Conservation (phyloP, 2,329 filamentous ascomycete genomes). For the Cadophora sp. region DNA sequence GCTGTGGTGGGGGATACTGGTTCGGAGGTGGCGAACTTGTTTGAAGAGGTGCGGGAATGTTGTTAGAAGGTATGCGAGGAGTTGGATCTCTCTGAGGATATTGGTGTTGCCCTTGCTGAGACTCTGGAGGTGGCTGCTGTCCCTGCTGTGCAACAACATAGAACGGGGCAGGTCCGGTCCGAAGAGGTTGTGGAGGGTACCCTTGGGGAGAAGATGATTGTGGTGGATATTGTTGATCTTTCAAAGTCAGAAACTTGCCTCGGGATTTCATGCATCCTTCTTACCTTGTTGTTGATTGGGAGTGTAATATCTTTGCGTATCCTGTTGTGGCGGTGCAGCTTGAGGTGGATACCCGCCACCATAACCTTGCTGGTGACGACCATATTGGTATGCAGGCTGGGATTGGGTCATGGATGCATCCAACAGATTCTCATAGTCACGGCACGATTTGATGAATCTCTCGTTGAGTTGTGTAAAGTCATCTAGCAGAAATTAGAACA, state of each 20-base stretch:
- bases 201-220: conserved; percentile 59
- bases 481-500: conserved; percentile 60
- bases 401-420: conserved; percentile 97
- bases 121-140: conserved; percentile 43
- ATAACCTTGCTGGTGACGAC: conserved; percentile 52
- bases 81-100: conserved; percentile 60
- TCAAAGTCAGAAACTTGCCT: neutral
- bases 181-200: conserved; percentile 60
- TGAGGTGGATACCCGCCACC: conserved; percentile 45
- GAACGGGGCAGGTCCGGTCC: conserved; percentile 64
- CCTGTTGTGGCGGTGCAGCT: conserved; percentile 53
- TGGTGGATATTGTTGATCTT: conserved; percentile 51
- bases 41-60: conserved; percentile 55
- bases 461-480: conserved; percentile 99
- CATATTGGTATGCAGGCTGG: conserved; percentile 78
- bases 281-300: conserved; percentile 55
- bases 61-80: conserved; percentile 55
- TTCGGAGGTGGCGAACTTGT: conserved; percentile 57
- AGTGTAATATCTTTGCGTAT: conserved; percentile 73
- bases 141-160: conserved; percentile 60
- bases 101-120: conserved; percentile 42
- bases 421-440: conserved; percentile 94
- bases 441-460: conserved; percentile 98
- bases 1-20: conserved; percentile 55
- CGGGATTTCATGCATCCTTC: neutral